Base-by-base conservation (phyloP, 257 asterid species). In the Haberlea rhodopensis region DNA sequence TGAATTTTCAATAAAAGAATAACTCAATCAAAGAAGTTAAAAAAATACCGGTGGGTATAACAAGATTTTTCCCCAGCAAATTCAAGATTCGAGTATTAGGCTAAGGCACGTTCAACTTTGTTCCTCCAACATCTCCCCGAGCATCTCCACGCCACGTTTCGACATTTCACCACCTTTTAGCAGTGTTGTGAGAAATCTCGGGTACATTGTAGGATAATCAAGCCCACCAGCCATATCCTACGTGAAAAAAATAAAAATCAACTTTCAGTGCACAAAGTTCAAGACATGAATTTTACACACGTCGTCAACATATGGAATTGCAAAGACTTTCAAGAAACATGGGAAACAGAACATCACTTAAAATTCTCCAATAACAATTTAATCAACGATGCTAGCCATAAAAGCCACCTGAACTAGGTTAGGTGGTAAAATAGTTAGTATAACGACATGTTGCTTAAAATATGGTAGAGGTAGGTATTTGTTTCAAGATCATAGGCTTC, bases 71-170 rank as follows among this genome's bases (percentile, higher is more conserved):
- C 58, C 27, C 54, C 23, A 40, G 65, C 54, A 25, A 18, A 49
- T 52, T 22, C 53, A 66, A 54, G 68, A 63, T 68, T 68, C 77
- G 65, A 53, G 28, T 37, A 27, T 37, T 73, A 25, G 65, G 53
- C 56, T 21, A 43, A 37, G 20, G 49, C 52, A 71, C 57, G 26
- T 69, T 88, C 77, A 91, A 60, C 84, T 85, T 73, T 85, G 84
- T 68, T 91, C 90, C 82, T 87, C 95, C 85, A 91, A 71, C 98
- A 91, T 89, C 82, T 89, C 92, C 29, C 92, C 95, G 0, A 89
- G 95, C 83, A 88, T 82, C 76, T 91, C 96, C 72, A 75, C 91
- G 22, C 87, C 69, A 80, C 92, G 79, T 80, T 81, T 86, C 80
- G 89, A 86, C 84, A 86, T 70, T 46, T 91, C 96, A 63, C 88